Base-by-base conservation (phyloP, 2,329 filamentous ascomycete species). In the Talaromyces sp. region DNA sequence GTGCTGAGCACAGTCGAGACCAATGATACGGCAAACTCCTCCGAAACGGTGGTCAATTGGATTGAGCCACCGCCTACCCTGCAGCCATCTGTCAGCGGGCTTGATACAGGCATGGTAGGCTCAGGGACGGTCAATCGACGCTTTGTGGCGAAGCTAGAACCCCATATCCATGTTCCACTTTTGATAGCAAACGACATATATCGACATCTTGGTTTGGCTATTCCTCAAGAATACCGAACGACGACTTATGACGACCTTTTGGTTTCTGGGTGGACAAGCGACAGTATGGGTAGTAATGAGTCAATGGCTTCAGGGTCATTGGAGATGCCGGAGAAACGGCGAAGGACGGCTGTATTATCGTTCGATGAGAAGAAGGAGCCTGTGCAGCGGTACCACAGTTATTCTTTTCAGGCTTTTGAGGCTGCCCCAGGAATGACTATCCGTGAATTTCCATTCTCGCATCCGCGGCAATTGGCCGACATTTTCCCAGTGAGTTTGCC, bases 381-480 rank as follows among this genome's bases (percentile, higher is more conserved):
- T 19, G 70, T 68, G 31, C 70, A 69, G 24, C 75, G 76, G 60
- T 69, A 71, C n/a, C 79, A 82, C 63, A 75, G 73, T 61, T 82
- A 81, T 66, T 77, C 75, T 1, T 79, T 82, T 60, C 77, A 81
- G 54, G 71, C 76, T 0, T 78, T 80, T 64, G 78, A 80, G 62
- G 73, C 77, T 43, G 74, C 77, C 47, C 73, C 76, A 16, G 77
- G 78, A 27, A 74, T 76, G 41, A 78, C 75, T 16, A 73, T 81
- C 43, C 75, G 70, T 61, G 76, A 80, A 24, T 71, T 82, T 24
- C 77, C 77, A 3, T 81, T 82, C 60, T 78, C 75, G 11, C 80
- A 82, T 69, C 80, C 80, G 16, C 76, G 78, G 43, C 79, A 82
- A 69, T 70, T 81, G 47, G 75, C 78, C 35, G 77, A 79, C 58